These are phyloP conservation scores for Tolypocladium capitatum DNA, from an alignment of 2,329 filamentous ascomycete genomes.

Conservation along the genomic window DNA sequence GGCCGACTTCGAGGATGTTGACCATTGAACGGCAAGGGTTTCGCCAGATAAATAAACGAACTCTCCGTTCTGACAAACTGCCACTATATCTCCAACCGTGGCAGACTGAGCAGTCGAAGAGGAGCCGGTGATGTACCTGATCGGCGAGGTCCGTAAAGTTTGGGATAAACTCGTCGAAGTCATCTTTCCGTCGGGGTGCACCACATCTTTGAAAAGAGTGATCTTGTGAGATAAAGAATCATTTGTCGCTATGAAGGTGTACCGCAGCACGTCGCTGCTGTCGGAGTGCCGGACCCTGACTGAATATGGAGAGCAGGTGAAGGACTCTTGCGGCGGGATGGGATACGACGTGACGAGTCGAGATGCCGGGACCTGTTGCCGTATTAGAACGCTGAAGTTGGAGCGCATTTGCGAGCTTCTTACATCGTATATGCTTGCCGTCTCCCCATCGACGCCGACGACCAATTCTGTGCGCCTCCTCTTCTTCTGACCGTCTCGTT, in stretches of 20 bases:
- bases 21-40: slow-evolving; percentile 20
- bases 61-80: slow-evolving; percentile 47
- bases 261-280: slow-evolving; percentile 36
- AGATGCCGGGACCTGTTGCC: slow-evolving; percentile 41
- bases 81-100: slow-evolving; percentile 29
- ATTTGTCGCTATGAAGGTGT: slow-evolving; percentile 47
- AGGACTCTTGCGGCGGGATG: slow-evolving; percentile 49
- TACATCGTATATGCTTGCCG: slow-evolving; percentile 53
- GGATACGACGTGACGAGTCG: slow-evolving; percentile 54
- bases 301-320: slow-evolving; percentile 49
- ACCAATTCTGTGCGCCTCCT: slow-evolving; percentile 50
- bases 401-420: slow-evolving; percentile 10
- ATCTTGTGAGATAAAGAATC: slow-evolving; percentile 35
- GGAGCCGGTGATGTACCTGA: slow-evolving; percentile 21
- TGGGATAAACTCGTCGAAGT: slow-evolving; percentile 35
- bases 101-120: slow-evolving; percentile 13
- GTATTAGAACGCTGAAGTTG: slow-evolving; percentile 1
- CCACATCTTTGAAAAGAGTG: slow-evolving; percentile 45
- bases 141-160: slow-evolving; percentile 24
- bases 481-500: slow-evolving; percentile 43
- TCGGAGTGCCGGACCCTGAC: slow-evolving; percentile 37
- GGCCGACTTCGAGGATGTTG: slow-evolving; percentile 17
- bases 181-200: slow-evolving; percentile 36
- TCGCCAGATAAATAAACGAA: slow-evolving; percentile 48
- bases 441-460: slow-evolving; percentile 52